Evolutionary conservation across 768 basidiomycete genomes (phyloP), one percentile per base, ranked within the genome.

Genomic region (Suillus subaureus): DNA sequence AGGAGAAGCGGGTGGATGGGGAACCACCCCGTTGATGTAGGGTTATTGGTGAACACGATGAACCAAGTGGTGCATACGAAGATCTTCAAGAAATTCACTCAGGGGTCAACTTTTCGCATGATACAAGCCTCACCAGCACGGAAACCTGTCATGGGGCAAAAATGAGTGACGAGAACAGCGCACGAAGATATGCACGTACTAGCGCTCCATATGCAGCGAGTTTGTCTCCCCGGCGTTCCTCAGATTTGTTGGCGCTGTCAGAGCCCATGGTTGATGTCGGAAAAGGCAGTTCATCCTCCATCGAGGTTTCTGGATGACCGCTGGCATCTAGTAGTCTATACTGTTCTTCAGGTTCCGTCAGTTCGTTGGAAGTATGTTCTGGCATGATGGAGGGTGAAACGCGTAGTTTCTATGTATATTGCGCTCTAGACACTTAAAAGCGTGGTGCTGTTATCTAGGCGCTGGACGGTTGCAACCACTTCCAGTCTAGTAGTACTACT

Each of bases 1-100:
- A 92, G 89, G 13, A 92, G 74, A 0, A 84, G 74, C 0, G 91
- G 91, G 71, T 93, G 91, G 58, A 85, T 82, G 0, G 83, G 81
- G 73, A 92, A 92, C 87, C 86, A 90, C 2, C 86, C 85, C 1
- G 82, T 71, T 0, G 71, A 67, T 28, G 67, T 67, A 2, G 87
- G 88, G 61, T 82, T 65, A 55, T 81, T 86, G 68, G 69, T 75
- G 45, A 88, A 67, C 52, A 87, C 70, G 63, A 78, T 73, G 16
- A 70, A 66, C 85, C 86, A 88, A 4, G 85, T 84, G 8, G 80
- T 45, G 3, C 75, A 39, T 15, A 76, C 72, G 56, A 84, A 76
- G 33, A 80, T 65, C 86, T 87, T 39, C 26, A 13, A 18, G 28
- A 26, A 28, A 13, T 57, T 11, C 35, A 18, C 23, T 52, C 26